phyloP scores from a whole-genome alignment of 148 eudicot genomes.

The Chenopodium berlandieri region DNA sequence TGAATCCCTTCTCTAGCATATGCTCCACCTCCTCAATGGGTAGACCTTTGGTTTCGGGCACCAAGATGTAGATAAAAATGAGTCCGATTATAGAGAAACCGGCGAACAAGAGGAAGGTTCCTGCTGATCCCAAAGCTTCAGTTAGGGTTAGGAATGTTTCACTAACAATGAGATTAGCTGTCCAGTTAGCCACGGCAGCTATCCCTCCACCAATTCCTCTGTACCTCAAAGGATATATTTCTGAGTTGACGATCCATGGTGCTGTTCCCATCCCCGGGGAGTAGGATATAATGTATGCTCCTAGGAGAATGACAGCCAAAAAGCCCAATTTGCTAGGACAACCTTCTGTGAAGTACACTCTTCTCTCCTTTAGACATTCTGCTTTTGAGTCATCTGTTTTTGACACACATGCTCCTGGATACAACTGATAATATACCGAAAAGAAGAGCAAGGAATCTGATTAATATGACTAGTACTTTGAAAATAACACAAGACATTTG shows the following conservation, averaged over 20 bases:
- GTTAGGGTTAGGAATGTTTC: constrained; percentile 76
- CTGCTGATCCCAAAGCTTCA: constrained; percentile 53
- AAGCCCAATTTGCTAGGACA: constrained; percentile 76
- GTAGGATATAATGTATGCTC: constrained; percentile 62
- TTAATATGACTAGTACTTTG: background rate
- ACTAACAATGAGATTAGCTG: constrained; percentile 65
- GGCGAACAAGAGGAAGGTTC: constrained; percentile 73
- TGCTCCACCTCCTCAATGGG: constrained; percentile 81
- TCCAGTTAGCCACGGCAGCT: constrained; percentile 78
- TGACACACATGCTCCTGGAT: constrained; percentile 69
- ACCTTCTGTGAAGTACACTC: constrained; percentile 70
- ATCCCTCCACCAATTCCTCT: constrained; percentile 79
- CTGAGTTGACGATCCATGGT: constrained; percentile 89
- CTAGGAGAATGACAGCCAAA: constrained; percentile 59
- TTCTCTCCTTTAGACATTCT: constrained; percentile 41
- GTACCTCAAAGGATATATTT: constrained; percentile 72
- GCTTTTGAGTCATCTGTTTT: constrained; percentile 34
- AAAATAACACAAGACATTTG: too few relatives aligned
- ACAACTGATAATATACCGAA: constrained; percentile 34
- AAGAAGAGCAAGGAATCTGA: background rate
- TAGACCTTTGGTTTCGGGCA: constrained; percentile 89
- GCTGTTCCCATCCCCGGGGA: constrained; percentile 88
- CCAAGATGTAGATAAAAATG: constrained; percentile 53
- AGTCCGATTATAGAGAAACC: constrained; percentile 59
- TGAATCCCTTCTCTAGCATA: constrained; percentile 70